phyloP scores from a whole-genome alignment of 2,329 filamentous ascomycete genomes.

The Calonectria ilicicola region DNA sequence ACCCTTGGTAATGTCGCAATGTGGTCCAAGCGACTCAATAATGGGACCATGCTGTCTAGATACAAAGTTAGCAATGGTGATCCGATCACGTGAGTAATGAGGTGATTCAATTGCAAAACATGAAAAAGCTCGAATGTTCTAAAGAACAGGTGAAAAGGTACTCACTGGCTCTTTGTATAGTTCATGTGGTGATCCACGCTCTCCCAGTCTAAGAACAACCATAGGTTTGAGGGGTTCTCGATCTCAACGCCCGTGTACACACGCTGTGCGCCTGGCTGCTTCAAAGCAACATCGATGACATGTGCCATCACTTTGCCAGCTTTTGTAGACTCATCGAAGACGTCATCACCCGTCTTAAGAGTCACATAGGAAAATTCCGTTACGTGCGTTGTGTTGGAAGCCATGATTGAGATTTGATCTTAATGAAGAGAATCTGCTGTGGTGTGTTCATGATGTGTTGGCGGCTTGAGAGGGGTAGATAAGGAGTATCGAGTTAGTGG shows the following conservation, averaged over 20 bases:
- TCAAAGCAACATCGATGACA: slow-evolving; percentile 33
- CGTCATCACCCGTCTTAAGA: slow-evolving; percentile 30
- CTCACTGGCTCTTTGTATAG: slow-evolving; percentile 35
- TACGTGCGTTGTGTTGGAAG: slow-evolving; percentile 28
- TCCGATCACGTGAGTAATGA: background rate
- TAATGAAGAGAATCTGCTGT: background rate
- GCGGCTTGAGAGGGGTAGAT: background rate
- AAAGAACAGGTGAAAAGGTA: background rate
- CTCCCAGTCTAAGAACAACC: slow-evolving; percentile 45
- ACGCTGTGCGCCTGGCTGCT: slow-evolving; percentile 37
- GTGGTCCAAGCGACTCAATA: slow-evolving; percentile 33
- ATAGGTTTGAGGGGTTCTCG: slow-evolving; percentile 38
- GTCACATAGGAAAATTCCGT: slow-evolving; percentile 39
- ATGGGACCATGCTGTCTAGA: slow-evolving; percentile 22
- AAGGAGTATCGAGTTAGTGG: background rate
- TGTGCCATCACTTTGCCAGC: slow-evolving; percentile 29
- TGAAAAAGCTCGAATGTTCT: background rate
- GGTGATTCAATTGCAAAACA: background rate
- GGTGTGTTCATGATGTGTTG: background rate
- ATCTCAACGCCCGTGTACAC: slow-evolving; percentile 39
- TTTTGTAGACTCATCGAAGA: slow-evolving; percentile 26
- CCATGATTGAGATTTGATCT: slow-evolving; percentile 19
- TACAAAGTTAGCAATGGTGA: background rate
- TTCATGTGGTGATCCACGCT: slow-evolving; percentile 30
- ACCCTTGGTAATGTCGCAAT: slow-evolving; percentile 28